phyloP scores from a whole-genome alignment of 129 eudicot species.

The Smallanthus sonchifolius region DNA sequence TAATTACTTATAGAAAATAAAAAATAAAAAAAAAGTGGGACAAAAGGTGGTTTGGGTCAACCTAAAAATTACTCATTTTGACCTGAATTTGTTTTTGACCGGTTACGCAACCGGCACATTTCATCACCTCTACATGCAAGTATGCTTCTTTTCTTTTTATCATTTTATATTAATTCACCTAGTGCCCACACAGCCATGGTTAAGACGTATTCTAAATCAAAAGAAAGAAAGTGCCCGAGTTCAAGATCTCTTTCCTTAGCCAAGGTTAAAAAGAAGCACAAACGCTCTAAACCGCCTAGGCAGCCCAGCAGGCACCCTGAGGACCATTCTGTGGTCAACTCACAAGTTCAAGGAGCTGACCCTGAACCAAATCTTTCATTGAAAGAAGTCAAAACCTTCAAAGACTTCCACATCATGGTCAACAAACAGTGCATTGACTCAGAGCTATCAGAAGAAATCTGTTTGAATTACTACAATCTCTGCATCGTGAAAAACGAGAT shows the following conservation, averaged over 20 bases:
- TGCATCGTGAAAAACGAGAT: constrained; percentile 46
- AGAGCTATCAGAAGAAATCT: constrained; percentile 49
- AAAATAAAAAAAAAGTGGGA: not conserved
- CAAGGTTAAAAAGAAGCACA: constrained; percentile 37
- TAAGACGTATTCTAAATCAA: constrained; percentile 11
- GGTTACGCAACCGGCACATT: not conserved
- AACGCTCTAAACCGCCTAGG: constrained; percentile 13
- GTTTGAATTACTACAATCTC: constrained; percentile 46
- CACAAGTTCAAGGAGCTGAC: constrained; percentile 43
- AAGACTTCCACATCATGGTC: constrained; percentile 53
- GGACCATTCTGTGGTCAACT: constrained; percentile 27
- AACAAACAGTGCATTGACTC: constrained; percentile 56
- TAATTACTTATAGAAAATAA: not conserved
- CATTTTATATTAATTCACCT: not conserved
- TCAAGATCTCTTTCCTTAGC: constrained; percentile 28
- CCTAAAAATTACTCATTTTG: not conserved
- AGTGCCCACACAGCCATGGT: not conserved
- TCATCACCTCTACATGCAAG: not conserved
- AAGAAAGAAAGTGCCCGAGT: constrained; percentile 36
- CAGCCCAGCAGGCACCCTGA: not conserved
- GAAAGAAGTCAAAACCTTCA: constrained; percentile 42
- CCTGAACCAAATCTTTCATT: constrained; percentile 22
- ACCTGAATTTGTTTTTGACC: not conserved
- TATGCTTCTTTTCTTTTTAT: not conserved
- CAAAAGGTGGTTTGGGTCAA: not conserved